phyloP scores from a whole-genome alignment of 306 rosid species.

The Carpinus fangiana region DNA sequence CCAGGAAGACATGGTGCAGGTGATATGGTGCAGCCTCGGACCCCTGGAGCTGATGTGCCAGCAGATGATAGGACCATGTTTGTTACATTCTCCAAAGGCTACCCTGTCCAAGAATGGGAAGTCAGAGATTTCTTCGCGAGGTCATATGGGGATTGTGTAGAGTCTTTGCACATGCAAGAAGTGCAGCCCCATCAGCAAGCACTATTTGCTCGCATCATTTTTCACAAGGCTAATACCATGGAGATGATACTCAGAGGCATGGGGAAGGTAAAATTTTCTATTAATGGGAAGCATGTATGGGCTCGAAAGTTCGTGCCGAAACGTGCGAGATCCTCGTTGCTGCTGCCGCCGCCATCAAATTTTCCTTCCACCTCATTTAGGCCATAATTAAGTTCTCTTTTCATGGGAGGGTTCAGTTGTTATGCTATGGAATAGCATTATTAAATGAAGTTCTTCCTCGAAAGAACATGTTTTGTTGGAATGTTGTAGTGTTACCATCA shows the following conservation, averaged over 20 bases:
- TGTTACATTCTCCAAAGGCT: constrained; percentile 74
- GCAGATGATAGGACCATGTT: constrained; percentile 67
- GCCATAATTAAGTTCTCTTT: not conserved
- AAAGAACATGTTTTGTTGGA: not conserved
- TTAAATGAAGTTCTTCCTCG: not conserved
- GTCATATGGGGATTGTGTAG: constrained; percentile 55
- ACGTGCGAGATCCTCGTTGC: not conserved
- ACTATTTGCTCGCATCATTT: constrained; percentile 63
- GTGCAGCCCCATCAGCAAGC: constrained; percentile 47
- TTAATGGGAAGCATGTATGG: constrained; percentile 82
- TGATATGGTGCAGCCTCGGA: not conserved
- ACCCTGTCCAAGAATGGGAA: constrained; percentile 58
- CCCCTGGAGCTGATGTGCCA: constrained; percentile 1
- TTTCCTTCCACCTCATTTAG: constrained; percentile 4
- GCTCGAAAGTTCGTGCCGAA: constrained; percentile 65
- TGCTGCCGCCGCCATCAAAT: not conserved
- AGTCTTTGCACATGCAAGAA: constrained; percentile 63
- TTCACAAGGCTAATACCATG: constrained; percentile 30
- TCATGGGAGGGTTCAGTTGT: not conserved
- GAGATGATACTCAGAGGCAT: constrained; percentile 49
- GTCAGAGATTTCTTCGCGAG: constrained; percentile 43
- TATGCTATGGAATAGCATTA: not conserved
- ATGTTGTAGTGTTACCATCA: not conserved
- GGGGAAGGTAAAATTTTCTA: constrained; percentile 50
- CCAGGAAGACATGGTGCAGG: not conserved